Base-by-base conservation (phyloP, 352 stramenopile genomes). In the Chrysophaeum taylorii region DNA sequence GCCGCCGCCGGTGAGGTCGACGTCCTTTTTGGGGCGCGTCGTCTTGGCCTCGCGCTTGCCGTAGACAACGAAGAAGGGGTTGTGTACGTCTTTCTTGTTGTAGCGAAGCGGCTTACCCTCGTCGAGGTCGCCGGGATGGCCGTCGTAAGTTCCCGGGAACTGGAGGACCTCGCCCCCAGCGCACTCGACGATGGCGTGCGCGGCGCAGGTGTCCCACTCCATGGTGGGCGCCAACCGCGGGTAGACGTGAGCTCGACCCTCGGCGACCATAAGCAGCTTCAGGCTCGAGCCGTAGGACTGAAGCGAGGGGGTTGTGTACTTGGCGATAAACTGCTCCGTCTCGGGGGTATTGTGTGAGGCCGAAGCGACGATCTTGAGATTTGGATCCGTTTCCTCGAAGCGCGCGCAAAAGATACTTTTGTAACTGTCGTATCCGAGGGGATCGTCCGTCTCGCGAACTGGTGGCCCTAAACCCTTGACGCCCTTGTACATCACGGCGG, bases 31-130 rank as follows among this genome's bases (percentile, higher is more conserved):
- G 52, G n/a, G 4, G 33, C 2, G 2, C 7, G n/a, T 25, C 52
- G 39, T 69, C 23, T 21, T n/a, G n/a, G 31, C 21, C 37, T 64
- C 27, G 36, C 64, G 50, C 53, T 33, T 74, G 42, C 74, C 74
- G 64, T 76, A 78, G 43, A 78, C 74, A 43, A 78, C 72, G 45
- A 78, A 78, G 54, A 77, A 77, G 1, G 74, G 74, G 69, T 78
- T 78, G 1, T 77, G 72, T 9, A 68, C 57, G 0, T 78, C 71
- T 15, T 67, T 53, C 74, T 78, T 78, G 67, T 77, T 77, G 63
- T 78, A 78, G 37, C 18, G 43, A 36, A 78, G 53, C 57, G 72
- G 69, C 0, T 67, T 41, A 41, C 70, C 70, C 7, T 64, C 64
- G 33, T 73, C 45, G 16, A 70, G 66, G 9, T 71, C 74, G 36